A percentile compares a stretch with the other conserved stretches of the same genome.
phyloP scores from a whole-genome alignment of 768 basidiomycete genomes.

The Xerocomellus amylosporus region DNA sequence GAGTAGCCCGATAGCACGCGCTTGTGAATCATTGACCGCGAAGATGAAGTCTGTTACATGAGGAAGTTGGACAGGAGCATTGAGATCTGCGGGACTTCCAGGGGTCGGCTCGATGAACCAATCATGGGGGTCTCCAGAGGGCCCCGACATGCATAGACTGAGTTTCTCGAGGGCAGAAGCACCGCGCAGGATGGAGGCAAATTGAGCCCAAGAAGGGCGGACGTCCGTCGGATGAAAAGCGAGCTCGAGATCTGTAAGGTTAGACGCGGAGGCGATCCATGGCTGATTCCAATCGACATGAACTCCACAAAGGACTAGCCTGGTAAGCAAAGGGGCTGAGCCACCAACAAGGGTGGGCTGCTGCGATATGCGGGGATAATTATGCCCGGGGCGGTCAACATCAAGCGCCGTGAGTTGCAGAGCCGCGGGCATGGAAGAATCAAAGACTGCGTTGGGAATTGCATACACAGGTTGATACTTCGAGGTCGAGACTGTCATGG shows the following conservation, averaged over 20 bases:
- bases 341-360: constrained; percentile 52
- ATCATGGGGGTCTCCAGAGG: constrained; percentile 39
- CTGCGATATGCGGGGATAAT: constrained; percentile 24
- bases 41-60: constrained; percentile 38
- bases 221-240: constrained; percentile 64
- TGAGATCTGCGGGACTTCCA: constrained; percentile 25
- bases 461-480: too few relatives aligned
- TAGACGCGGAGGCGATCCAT: constrained; percentile 21
- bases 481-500: constrained; percentile 46
- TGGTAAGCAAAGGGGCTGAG: constrained; percentile 48
- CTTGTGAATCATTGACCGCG: constrained; percentile 50
- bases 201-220: constrained; percentile 56
- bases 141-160: constrained; percentile 56
- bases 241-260: constrained; percentile 52
- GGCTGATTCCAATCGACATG: constrained; percentile 64
- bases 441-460: constrained; percentile 40
- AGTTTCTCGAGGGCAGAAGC: constrained; percentile 56
- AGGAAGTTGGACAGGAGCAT: constrained; percentile 30
- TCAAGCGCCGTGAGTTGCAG: constrained; percentile 52
- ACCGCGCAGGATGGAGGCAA: constrained; percentile 47
- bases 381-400: constrained; percentile 7
- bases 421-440: constrained; percentile 41
- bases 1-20: constrained; percentile 35
- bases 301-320: constrained; percentile 61
- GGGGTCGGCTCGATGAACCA: constrained; percentile 31